These are phyloP conservation scores for Parastagonospora nodorum DNA, from an alignment of 2,329 filamentous ascomycete genomes.

Conservation along the genomic window DNA sequence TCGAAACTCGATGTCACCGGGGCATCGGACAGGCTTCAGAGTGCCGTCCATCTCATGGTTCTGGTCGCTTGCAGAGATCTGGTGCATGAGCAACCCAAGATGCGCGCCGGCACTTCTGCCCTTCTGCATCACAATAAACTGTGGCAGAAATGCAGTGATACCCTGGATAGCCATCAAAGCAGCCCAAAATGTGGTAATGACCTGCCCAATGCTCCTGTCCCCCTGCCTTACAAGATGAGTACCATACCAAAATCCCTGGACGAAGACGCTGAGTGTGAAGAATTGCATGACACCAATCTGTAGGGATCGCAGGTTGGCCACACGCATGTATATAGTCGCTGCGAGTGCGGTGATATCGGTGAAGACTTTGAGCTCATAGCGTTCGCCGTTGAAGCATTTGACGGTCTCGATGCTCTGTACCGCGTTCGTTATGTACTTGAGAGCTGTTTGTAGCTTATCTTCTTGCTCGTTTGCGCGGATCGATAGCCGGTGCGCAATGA, in stretches of 20 bases:
- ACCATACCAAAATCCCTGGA: conserved; percentile 90
- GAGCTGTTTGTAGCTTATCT: conserved; percentile 67
- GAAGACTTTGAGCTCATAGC: conserved; percentile 72
- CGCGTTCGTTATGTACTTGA: conserved; percentile 72
- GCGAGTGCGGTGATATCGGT: conserved; percentile 61
- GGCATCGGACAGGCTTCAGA: conserved; percentile 50
- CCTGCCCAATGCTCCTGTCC: conserved; percentile 64
- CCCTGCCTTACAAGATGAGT: conserved; percentile 68
- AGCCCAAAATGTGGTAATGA: conserved; percentile 85
- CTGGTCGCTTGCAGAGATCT: conserved; percentile 36
- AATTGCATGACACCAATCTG: conserved; percentile 77
- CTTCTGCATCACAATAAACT: conserved; percentile 77
- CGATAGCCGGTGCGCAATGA: conserved; percentile 66
- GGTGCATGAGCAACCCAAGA: conserved; percentile 56
- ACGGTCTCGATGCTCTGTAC: conserved; percentile 80
- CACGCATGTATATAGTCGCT: conserved; percentile 66
- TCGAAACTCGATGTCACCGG: conserved; percentile 71
- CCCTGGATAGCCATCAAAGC: conserved; percentile 77
- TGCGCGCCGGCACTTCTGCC: conserved; percentile 74
- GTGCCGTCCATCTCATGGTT: conserved; percentile 17
- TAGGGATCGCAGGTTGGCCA: conserved; percentile 70
- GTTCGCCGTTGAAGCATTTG: conserved; percentile 81
- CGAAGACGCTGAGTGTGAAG: conserved; percentile 78
- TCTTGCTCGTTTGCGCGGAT: conserved; percentile 73
- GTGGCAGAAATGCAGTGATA: conserved; percentile 74